Evolutionary conservation across 2,329 filamentous ascomycete species (phyloP).

Genomic region (Talaromyces sp.): DNA sequence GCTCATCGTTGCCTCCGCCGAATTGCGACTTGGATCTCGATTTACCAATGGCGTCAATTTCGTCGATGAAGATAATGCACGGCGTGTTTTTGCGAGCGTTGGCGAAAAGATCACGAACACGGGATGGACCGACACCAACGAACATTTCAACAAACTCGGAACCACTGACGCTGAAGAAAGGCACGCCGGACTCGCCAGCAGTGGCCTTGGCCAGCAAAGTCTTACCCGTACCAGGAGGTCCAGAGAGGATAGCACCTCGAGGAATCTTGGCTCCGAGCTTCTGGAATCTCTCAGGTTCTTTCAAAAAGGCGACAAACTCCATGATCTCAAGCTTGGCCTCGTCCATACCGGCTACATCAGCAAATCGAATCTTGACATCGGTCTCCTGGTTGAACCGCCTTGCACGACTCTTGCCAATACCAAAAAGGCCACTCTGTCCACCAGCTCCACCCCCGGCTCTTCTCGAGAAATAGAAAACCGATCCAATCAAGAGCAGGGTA

Average conservation of each 20-base stretch:
- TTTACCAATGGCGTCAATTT: conserved; percentile 96
- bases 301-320: conserved; percentile 97
- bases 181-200: conserved; percentile 91
- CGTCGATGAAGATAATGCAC: conserved; percentile 99
- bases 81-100: conserved; percentile 93
- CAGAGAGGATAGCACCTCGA: conserved; percentile 89
- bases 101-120: conserved; percentile 89
- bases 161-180: conserved; percentile 96
- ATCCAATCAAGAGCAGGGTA: conserved; percentile 76
- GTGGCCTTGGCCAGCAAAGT: conserved; percentile 95
- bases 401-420: conserved; percentile 90
- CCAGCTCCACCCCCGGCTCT: conserved; percentile 64
- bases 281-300: conserved; percentile 87
- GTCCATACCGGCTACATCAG: conserved; percentile 95
- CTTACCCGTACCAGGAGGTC: conserved; percentile 98
- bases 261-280: conserved; percentile 96
- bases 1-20: conserved; percentile 90
- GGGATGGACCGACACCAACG: conserved; percentile 92
- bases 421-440: conserved; percentile 74
- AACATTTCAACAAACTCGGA: conserved; percentile 99
- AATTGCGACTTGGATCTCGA: conserved; percentile 77
- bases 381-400: conserved; percentile 98
- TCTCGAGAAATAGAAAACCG: conserved; percentile 72
- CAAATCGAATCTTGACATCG: conserved; percentile 92
- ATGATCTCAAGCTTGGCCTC: conserved; percentile 98